Evolutionary conservation across 2,329 filamentous ascomycete species (phyloP).

Genomic region (Xylaria sp.): DNA sequence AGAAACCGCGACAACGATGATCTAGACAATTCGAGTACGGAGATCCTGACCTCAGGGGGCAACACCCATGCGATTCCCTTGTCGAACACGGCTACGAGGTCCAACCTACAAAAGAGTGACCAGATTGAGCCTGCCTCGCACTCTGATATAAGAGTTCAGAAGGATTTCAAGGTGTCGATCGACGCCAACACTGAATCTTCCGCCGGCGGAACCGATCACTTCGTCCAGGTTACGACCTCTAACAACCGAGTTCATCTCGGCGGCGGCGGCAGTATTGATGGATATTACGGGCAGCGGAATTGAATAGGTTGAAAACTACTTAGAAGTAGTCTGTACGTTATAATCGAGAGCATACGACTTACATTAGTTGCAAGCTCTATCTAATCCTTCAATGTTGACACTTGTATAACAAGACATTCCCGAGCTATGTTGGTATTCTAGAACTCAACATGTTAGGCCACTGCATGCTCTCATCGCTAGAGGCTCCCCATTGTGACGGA

Average conservation of each 20-base stretch:
- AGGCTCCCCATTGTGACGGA: background rate
- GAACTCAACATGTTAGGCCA: background rate
- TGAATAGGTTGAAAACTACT: conserved; percentile 7
- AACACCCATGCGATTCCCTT: conserved; percentile 28
- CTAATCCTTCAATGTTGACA: background rate
- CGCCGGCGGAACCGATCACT: conserved; percentile 36
- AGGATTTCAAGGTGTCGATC: conserved; percentile 45
- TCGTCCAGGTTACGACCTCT: conserved; percentile 41
- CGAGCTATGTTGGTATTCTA: background rate
- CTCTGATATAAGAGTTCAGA: conserved; percentile 46
- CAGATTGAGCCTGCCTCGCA: conserved; percentile 33
- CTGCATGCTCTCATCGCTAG: background rate
- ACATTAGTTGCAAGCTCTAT: background rate
- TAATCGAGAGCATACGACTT: conserved; percentile 3
- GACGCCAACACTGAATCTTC: conserved; percentile 33
- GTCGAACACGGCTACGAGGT: conserved; percentile 30
- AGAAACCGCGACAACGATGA: conserved; percentile 42
- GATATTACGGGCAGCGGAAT: conserved; percentile 35
- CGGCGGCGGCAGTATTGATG: conserved; percentile 26
- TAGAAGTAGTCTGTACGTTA: conserved; percentile 7
- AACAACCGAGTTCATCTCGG: conserved; percentile 39
- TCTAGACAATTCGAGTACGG: conserved; percentile 42
- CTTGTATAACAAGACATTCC: background rate
- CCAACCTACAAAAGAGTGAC: conserved; percentile 20
- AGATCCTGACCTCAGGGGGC: conserved; percentile 42